Evolutionary conservation across 2,329 filamentous ascomycete genomes (phyloP).

Genomic region (Fusarium graminum): DNA sequence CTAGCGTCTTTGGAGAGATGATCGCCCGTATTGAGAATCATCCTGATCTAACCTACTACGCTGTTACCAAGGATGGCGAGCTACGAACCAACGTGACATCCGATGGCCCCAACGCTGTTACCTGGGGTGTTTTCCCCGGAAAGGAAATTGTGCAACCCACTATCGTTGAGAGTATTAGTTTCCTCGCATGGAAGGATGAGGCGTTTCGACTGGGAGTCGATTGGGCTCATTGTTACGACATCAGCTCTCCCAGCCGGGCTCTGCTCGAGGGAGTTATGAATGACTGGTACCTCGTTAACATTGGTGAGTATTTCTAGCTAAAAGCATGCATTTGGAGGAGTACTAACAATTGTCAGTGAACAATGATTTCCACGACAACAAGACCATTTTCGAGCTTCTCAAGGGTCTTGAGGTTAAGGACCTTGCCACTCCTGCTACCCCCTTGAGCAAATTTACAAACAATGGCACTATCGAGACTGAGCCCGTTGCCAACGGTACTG

Average conservation of each 20-base stretch:
- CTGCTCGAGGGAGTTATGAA: conserved; percentile 88
- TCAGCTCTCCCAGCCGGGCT: conserved; percentile 79
- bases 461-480: conserved; percentile 30
- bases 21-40: conserved; percentile 82
- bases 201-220: conserved; percentile 92
- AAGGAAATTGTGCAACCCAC: conserved; percentile 99
- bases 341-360: conserved; percentile 72
- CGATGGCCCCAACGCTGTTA: conserved; percentile 96
- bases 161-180: conserved; percentile 98
- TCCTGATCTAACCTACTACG: conserved; percentile 91
- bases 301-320: conserved; percentile 71
- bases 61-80: conserved; percentile 85
- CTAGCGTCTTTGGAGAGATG: conserved; percentile 81
- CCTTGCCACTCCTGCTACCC: conserved; percentile 61
- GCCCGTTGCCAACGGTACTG: conserved; percentile 28
- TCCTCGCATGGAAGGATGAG: conserved; percentile 98
- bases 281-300: conserved; percentile 94
- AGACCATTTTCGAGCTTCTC: conserved; percentile 88
- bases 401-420: conserved; percentile 78
- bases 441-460: conserved; percentile 44
- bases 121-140: conserved; percentile 98
- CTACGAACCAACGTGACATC: conserved; percentile 86
- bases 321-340: conserved; percentile 5
- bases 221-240: conserved; percentile 92
- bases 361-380: conserved; percentile 93